Base-by-base conservation (phyloP, 257 asterid species). In the Forsythia viridissima region DNA sequence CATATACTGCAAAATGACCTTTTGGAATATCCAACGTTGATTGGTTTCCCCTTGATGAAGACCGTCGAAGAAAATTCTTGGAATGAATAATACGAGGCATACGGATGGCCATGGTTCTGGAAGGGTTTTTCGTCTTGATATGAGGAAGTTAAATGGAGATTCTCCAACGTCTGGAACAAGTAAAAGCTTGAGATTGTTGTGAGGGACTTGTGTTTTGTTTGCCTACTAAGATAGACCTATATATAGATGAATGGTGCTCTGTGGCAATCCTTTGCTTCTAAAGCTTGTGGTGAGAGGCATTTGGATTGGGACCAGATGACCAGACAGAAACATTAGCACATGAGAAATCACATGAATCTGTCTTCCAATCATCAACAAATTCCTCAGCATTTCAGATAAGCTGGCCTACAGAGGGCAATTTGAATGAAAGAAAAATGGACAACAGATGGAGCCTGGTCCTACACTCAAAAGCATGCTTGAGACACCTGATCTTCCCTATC, bases 1-100 rank as follows among this genome's bases (percentile, higher is more conserved):
- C 90, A 63, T 85, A 89, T 12, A 87, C 86, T 71, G 78, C 91
- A 18, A 80, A 71, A 69, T 85, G 86, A 5, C 88, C 89, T 63
- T 87, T 85, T 40, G 91, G 87, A 70, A 84, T 87, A 18, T 72
- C 73, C 7, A 63, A 21, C 0, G 18, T 5, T 20, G 69, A 6
- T 63, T 63, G 69, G 9, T 71, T 71, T 74, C 66, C 13, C 18
- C 43, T 41, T 2, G 38, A 77, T 15, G 76, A 52, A 55, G 52
- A 55, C 4, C 34, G 21, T 51, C 44, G 13, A 12, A 30, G 67
- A 24, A 72, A 24, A 20, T 59, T 20, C 48, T 73, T 73, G 51
- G 77, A 61, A 16, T 73, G 30, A 51, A 65, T 37, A 51, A 51
- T 18, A 37, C 38, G 68, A 51, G 51, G 73, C 63, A 82, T 66